Evolutionary conservation across 129 eudicot species (phyloP).

Genomic region (Pittosporum tobira): DNA sequence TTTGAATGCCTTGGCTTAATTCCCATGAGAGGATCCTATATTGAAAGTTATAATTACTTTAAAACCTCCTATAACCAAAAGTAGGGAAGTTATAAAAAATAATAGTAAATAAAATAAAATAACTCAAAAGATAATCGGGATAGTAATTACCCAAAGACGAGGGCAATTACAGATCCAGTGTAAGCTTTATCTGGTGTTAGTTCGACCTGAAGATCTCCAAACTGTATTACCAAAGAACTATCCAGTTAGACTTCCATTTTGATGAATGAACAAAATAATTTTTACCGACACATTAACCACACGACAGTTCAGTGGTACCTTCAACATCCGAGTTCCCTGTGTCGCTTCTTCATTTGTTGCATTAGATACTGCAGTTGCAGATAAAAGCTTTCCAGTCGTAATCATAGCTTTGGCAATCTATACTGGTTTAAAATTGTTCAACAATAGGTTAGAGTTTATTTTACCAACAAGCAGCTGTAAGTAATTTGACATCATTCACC

Average conservation of each 20-base stretch:
- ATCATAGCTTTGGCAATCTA: conserved; percentile 89
- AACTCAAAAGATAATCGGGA: neutral
- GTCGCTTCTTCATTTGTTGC: conserved; percentile 36
- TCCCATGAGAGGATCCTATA: conserved; percentile 72
- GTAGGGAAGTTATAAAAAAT: neutral
- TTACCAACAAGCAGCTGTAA: neutral
- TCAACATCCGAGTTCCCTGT: conserved; percentile 56
- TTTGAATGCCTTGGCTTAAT: conserved; percentile 78
- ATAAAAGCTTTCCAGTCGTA: conserved; percentile 51
- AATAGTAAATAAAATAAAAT: neutral
- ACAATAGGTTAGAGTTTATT: conserved; percentile 1
- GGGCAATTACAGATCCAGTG: conserved; percentile 64
- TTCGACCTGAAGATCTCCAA: conserved; percentile 88
- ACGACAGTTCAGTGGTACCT: conserved; percentile 40
- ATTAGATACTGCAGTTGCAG: conserved; percentile 36
- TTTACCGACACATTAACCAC: neutral
- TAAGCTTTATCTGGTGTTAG: conserved; percentile 72
- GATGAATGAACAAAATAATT: neutral
- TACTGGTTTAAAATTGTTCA: conserved; percentile 18
- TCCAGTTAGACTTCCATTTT: neutral
- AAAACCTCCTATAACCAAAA: neutral
- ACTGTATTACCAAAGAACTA: conserved; percentile 33
- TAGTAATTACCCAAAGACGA: conserved; percentile 56
- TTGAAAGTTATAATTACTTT: neutral
- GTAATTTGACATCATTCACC: neutral